Evolutionary conservation across 148 eudicot species (phyloP), one percentile per base, ranked within the genome.

Genomic region (Rhododendron molle): DNA sequence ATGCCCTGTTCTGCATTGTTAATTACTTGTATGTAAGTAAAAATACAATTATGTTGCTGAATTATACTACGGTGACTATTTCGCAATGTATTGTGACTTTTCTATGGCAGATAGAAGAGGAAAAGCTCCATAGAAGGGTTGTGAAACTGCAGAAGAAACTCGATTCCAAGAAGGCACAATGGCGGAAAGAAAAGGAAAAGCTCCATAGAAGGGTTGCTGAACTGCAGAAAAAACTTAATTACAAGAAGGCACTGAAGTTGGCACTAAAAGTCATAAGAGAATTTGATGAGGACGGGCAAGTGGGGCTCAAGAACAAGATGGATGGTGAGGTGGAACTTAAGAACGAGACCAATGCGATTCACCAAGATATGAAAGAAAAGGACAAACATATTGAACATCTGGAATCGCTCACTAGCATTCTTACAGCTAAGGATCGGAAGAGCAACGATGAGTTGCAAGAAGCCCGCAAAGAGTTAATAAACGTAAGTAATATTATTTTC

Each of bases 181-280:
- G 49, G 49, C 91, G 92, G 98, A 90, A 54, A 87, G 85, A 91
- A 88, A 95, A 92, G 46, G 94, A 92, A 76, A 87, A 85, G 23
- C 94, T 94, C 78, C 98, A 92, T 76, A 85, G 56, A 87, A 88
- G 88, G 83, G 92, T 94, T 21, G 86, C 93, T 20, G 91, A 88
- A 32, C 92, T 97, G 50, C 90, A 93, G 71, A 89, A 88, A 52
- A 89, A 94, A 72, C 92, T 93, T 58, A 96, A 93, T 81, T 87
- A 88, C 73, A 97, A 91, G 91, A 95, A 95, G 90, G 94, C 92
- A 8, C 54, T 97, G 71, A 94, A 93, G 88, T 85, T 97, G 86
- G 92, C 93, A 69, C 54, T 90, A 47, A 90, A 91, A 81, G 96
- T 95, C 26, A 91, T 91, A 91, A 89, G 86, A 44, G 93, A 91